Evolutionary conservation across 108 stramenopile species (phyloP), one percentile per base, ranked within the genome.

Genomic region (Parietichytrium sp.): DNA sequence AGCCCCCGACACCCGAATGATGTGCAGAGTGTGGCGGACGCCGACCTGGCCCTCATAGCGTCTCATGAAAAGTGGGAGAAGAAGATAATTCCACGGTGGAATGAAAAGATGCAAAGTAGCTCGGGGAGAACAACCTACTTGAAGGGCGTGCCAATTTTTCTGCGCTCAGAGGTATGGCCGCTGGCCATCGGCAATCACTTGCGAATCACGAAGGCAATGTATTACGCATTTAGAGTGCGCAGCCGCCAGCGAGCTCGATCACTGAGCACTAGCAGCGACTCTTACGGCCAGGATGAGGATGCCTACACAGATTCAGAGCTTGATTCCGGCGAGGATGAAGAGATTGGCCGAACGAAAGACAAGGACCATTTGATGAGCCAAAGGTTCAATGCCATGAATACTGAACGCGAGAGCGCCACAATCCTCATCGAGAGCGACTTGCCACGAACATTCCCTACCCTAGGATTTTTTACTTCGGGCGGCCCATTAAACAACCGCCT

Each of bases 371-470:
- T n/a, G n/a, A n/a, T n/a, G n/a, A n/a, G n/a, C n/a, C n/a, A n/a
- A n/a, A n/a, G n/a, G n/a, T n/a, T n/a, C n/a, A n/a, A n/a, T n/a
- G n/a, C n/a, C n/a, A n/a, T n/a, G n/a, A n/a, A n/a, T n/a, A n/a
- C n/a, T n/a, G n/a, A n/a, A n/a, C n/a, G n/a, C n/a, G n/a, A n/a
- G n/a, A n/a, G n/a, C n/a, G n/a, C n/a, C n/a, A n/a, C n/a, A n/a
- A n/a, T n/a, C n/a, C 61, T 72, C 3, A 72, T 72, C 20, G 61
- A 72, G 10, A 42, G 38, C n/a, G 61, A 72, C 33, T 42, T 72
- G 29, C 61, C 61, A 13, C 61, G 61, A 15, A 72, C 61, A 16
- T 72, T 72, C 25, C 61, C 61, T 7, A 45, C 61, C 38, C 33
- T 72, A 6, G n/a, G 42, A 8, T 45, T 72, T 33, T 72, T 72